Percentiles rank a stretch among this genome's conserved stretches.
phyloP scores from a whole-genome alignment of 805 yeast genomes.

The Hanseniaspora lindneri region DNA sequence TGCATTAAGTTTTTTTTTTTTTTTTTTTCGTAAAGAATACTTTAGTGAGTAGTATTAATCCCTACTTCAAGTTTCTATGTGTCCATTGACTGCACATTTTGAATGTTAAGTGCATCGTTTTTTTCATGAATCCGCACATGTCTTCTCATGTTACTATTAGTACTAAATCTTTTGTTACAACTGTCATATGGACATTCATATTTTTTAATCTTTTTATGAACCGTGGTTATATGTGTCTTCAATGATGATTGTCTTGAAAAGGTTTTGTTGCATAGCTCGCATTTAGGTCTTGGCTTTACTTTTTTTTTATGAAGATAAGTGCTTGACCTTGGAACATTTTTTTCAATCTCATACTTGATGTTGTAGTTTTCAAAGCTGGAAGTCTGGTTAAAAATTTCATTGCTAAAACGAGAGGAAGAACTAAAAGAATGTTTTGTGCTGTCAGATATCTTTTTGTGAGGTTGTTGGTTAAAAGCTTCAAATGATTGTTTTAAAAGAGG shows the following conservation, averaged over 20 bases:
- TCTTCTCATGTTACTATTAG: conserved; percentile 27
- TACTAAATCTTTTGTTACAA: conserved; percentile 53
- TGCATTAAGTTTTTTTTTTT: no score
- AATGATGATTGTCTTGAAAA: conserved; percentile 83
- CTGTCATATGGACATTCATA: conserved; percentile 47
- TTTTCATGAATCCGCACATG: conserved; percentile 25
- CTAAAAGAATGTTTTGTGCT: neutral
- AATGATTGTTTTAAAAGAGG: neutral
- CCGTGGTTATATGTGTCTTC: conserved; percentile 56
- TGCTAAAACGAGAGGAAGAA: neutral
- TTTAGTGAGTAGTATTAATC: no score
- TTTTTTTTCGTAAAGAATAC: no score
- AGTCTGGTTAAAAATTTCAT: neutral
- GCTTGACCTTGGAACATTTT: neutral
- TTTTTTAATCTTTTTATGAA: conserved; percentile 88
- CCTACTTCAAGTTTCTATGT: neutral
- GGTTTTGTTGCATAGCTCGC: conserved; percentile 61
- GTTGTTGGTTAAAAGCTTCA: neutral
- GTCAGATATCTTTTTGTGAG: no score
- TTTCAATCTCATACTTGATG: neutral
- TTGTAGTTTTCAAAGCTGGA: neutral
- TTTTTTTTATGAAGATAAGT: neutral
- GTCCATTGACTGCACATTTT: neutral
- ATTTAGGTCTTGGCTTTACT: conserved; percentile 23
- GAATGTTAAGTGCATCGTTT: neutral